phyloP scores from a whole-genome alignment of 148 eudicot genomes.

The Spergularia marina region DNA sequence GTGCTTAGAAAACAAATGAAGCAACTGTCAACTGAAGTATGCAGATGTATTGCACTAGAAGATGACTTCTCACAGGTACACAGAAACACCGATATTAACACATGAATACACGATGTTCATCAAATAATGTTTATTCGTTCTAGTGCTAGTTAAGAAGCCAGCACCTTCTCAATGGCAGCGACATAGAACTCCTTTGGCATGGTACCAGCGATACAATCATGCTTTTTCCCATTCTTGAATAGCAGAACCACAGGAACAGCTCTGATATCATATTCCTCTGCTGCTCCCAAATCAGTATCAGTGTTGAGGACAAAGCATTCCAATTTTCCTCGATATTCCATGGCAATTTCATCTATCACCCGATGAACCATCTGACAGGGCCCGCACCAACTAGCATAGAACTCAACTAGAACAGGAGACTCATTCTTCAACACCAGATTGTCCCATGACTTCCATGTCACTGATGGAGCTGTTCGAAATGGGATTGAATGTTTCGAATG shows the following conservation, averaged over 20 bases:
- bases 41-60: neutral
- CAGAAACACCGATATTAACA: constrained; percentile 4
- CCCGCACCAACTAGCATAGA: constrained; percentile 95
- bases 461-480: constrained; percentile 51
- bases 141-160: constrained; percentile 31
- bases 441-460: constrained; percentile 78
- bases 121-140: neutral
- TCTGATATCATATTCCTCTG: constrained; percentile 68
- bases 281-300: constrained; percentile 51
- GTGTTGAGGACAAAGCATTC: constrained; percentile 64
- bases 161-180: constrained; percentile 70
- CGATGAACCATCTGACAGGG: constrained; percentile 98
- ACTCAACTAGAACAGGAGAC: constrained; percentile 80
- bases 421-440: constrained; percentile 58
- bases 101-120: constrained; percentile 2
- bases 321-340: constrained; percentile 62
- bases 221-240: constrained; percentile 78
- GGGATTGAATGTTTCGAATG: neutral
- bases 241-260: constrained; percentile 90
- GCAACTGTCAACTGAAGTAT: neutral
- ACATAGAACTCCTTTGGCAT: constrained; percentile 95
- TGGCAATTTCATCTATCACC: constrained; percentile 82
- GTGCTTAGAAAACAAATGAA: neutral
- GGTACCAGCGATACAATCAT: constrained; percentile 60
- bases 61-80: neutral